phyloP scores from a whole-genome alignment of 1,139 yeast species.

The Taiozyma sp. region DNA sequence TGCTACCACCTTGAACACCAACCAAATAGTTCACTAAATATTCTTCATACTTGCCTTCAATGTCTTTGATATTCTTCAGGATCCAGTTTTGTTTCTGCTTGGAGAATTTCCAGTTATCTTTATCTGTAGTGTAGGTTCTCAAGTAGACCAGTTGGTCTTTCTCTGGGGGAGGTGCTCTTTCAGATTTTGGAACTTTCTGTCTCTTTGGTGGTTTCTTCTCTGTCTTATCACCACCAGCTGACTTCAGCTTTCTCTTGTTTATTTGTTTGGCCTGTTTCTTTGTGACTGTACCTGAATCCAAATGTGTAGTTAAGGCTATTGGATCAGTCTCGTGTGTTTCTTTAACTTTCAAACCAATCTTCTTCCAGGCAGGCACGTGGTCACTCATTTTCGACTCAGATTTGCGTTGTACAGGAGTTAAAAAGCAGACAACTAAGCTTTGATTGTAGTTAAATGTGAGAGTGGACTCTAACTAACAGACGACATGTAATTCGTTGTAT shows the following conservation, averaged over 20 bases:
- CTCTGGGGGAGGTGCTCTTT: slow-evolving; percentile 70
- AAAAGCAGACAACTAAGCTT: background rate
- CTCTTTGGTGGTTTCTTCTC: slow-evolving; percentile 63
- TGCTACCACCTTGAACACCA: slow-evolving; percentile 72
- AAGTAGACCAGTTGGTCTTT: slow-evolving; percentile 78
- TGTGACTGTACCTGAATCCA: slow-evolving; percentile 42
- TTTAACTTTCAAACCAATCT: slow-evolving; percentile 53
- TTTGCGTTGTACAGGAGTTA: background rate
- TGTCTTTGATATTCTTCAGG: slow-evolving; percentile 54
- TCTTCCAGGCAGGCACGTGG: slow-evolving; percentile 85
- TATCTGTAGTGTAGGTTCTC: slow-evolving; percentile 56
- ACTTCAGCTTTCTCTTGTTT: slow-evolving; percentile 31
- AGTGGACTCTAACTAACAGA: too few relatives aligned
- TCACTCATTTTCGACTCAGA: slow-evolving; percentile 18
- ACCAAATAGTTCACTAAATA: slow-evolving; percentile 54
- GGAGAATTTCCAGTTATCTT: slow-evolving; percentile 79
- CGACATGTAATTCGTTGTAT: too few relatives aligned
- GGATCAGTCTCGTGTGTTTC: slow-evolving; percentile 28
- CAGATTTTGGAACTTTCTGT: slow-evolving; percentile 66
- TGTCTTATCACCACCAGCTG: slow-evolving; percentile 18
- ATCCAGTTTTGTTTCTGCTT: slow-evolving; percentile 95
- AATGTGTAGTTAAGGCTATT: slow-evolving; percentile 33
- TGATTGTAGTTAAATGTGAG: background rate
- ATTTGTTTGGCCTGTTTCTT: slow-evolving; percentile 43
- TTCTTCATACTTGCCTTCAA: slow-evolving; percentile 51